Conservation (phyloP, 2,329 filamentous ascomycete species). For the Aureobasidium sp. region DNA sequence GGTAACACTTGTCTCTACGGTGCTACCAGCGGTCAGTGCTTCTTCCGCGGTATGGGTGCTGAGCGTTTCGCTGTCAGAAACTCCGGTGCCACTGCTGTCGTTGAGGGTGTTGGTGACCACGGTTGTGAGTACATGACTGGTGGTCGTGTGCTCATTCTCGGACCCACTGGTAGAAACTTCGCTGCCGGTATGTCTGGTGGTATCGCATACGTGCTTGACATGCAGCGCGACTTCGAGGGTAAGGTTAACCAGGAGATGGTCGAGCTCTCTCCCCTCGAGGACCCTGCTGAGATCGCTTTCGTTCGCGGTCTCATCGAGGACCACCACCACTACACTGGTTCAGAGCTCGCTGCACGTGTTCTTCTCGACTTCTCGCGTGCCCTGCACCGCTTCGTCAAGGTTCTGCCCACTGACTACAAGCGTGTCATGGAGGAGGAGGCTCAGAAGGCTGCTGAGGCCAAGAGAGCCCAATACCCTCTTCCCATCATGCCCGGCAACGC, state of each 20-base stretch:
- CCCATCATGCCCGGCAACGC: conserved; percentile 63
- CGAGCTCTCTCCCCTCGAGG: conserved; percentile 73
- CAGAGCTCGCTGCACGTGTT: conserved; percentile 85
- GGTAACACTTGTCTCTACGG: conserved; percentile 95
- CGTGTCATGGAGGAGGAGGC: conserved; percentile 80
- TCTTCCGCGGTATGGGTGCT: conserved; percentile 93
- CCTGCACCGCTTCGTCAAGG: conserved; percentile 83
- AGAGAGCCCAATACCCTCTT: conserved; percentile 74
- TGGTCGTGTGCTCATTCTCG: conserved; percentile 79
- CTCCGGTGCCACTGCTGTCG: conserved; percentile 90
- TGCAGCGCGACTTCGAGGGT: conserved; percentile 77
- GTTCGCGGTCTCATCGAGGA: conserved; percentile 89
- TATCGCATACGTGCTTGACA: conserved; percentile 90
- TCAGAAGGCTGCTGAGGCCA: conserved; percentile 74
- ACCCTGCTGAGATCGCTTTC: conserved; percentile 81
- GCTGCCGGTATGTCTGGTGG: conserved; percentile 97
- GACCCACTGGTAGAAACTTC: conserved; percentile 89
- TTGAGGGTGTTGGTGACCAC: conserved; percentile 93
- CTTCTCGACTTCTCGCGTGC: conserved; percentile 93
- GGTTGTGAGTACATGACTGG: conserved; percentile 99
- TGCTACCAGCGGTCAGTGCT: conserved; percentile 82
- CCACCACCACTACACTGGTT: conserved; percentile 96
- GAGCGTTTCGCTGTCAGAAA: conserved; percentile 96
- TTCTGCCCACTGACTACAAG: conserved; percentile 94
- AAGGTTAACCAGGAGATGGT: conserved; percentile 99